phyloP scores from a whole-genome alignment of 768 basidiomycete species.

The Russula foetens region DNA sequence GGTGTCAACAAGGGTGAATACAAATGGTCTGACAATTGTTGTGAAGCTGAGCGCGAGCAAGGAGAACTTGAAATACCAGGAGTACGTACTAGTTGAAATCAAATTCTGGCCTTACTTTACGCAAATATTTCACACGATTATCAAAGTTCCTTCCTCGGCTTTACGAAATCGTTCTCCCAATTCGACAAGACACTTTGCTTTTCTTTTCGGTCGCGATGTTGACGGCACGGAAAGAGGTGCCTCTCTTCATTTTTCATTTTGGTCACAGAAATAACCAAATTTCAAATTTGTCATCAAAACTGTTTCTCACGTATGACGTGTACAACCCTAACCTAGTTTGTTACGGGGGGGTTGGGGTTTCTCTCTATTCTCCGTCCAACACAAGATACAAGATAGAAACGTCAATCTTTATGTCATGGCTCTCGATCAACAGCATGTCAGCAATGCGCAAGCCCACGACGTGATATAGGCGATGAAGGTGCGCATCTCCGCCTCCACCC shows the following conservation, averaged over 20 bases:
- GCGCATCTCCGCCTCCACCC: slow-evolving; percentile 1
- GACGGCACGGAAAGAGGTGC: slow-evolving; percentile 14
- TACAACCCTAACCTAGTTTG: slow-evolving; percentile 5
- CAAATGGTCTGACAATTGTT: too few species aligned
- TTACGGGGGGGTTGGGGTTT: too few species aligned
- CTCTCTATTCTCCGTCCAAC: too few species aligned
- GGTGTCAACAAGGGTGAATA: too few species aligned
- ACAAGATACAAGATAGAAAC: slow-evolving; percentile 59
- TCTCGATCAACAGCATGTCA: slow-evolving; percentile 61
- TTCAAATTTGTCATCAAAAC: slow-evolving; percentile 8
- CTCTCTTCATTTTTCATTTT: slow-evolving; percentile 13
- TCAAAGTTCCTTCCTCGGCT: slow-evolving; percentile 18
- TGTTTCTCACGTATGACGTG: neutral
- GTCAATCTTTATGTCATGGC: slow-evolving; percentile 78
- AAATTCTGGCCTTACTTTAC: too few species aligned
- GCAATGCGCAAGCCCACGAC: slow-evolving; percentile 81
- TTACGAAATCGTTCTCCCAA: slow-evolving; percentile 15
- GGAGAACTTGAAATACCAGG: too few species aligned
- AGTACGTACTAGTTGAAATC: too few species aligned
- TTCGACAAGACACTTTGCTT: slow-evolving; percentile 14
- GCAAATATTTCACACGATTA: too few species aligned
- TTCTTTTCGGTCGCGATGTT: slow-evolving; percentile 14
- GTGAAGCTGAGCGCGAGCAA: too few species aligned
- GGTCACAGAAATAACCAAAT: neutral
- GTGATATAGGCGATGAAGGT: slow-evolving; percentile 97